Base-by-base conservation (phyloP, 2,329 filamentous ascomycete species). In the Bimuria novae-zelandiae region DNA sequence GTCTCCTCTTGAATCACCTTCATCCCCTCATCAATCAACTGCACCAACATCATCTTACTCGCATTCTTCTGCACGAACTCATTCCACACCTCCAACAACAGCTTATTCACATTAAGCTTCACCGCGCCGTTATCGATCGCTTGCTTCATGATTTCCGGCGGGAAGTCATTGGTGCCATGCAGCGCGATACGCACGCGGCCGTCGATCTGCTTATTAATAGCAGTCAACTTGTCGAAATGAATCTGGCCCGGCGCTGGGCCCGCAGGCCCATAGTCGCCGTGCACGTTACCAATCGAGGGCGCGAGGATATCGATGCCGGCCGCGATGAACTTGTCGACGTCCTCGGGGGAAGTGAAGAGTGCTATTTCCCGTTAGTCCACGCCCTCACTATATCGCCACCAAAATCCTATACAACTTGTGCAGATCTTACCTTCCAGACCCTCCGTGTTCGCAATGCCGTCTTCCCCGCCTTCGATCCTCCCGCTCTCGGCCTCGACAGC, bases 221-320 rank as follows among this genome's bases (percentile, higher is more conserved):
- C 51, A 19, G 66, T 63, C 12, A 72, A 62, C 11, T 66, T 63
- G 29, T 67, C 66, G 43, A 65, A 71, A 42, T 71, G 67, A 1
- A 75, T 54, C 48, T 70, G 66, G 2, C 67, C 64, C 23, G 64
- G 61, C 30, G 61, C 61, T 0, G 71, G 72, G 0, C 87, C 87
- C 2, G 81, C 68, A 0, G 84, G 80, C 0, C 87, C 87, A 70
- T 91, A 91, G 64, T 86, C 82, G 40, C 88, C 88, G 73, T 91
- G 88, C 27, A 90, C 82, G 62, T 90, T 91, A 6, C 88, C 88
- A 71, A 90, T 88, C 0, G 86, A 87, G 0, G 88, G 88, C 0
- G 89, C 88, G 27, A 91, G 75, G 73, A 87, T 87, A 62, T 90
- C 85, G 64, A 91, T 85, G 0, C 86, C 87, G 7, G 86, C 88